Evolutionary conservation across 768 basidiomycete species (phyloP), one percentile per base, ranked within the genome.

Genomic region (Lactarius indigo): DNA sequence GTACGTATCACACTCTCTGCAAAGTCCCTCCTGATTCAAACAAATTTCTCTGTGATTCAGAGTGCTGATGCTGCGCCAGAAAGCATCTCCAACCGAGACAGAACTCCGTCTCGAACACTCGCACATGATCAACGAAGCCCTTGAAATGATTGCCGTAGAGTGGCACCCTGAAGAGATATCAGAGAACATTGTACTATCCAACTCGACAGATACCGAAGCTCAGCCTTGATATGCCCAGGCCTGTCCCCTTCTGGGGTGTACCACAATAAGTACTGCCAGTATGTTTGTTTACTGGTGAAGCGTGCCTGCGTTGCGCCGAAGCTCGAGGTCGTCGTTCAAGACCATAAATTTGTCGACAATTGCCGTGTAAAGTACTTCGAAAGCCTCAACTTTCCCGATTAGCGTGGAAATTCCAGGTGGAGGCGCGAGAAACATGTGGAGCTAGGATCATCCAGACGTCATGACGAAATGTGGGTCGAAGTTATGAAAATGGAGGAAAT

Each of bases 1-100:
- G 68, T 69, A 47, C 58, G 67, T 47, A 18, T 33, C 3, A 20
- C 0, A 55, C 66, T 56, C 30, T n/a, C 1, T 47, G n/a, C 12
- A 12, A 12, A 18, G 3, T 10, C 6, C 55, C 12, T 44, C 5
- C 50, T 20, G 15, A 7, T 63, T 57, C 35, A 39, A 47, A 35
- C 60, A 3, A n/a, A n/a, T n/a, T 5, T 62, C 5, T 57, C 20
- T 26, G 57, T 35, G 2, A 1, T 10, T 39, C 58, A 70, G 70
- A 18, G 64, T 70, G 57, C 61, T 70, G 26, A 37, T 66, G 59
- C 68, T 70, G 42, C 68, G 68, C 23, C 60, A 64, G 42, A 69
- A 59, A 31, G 64, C 26, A n/a, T 15, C 7, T n/a, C 70, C 64
- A 20, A 70, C 68, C n/a, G 59, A 66, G 26, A 59, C 64, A 35